Conservation (phyloP, 768 basidiomycete species). For the Boletus patriciae region DNA sequence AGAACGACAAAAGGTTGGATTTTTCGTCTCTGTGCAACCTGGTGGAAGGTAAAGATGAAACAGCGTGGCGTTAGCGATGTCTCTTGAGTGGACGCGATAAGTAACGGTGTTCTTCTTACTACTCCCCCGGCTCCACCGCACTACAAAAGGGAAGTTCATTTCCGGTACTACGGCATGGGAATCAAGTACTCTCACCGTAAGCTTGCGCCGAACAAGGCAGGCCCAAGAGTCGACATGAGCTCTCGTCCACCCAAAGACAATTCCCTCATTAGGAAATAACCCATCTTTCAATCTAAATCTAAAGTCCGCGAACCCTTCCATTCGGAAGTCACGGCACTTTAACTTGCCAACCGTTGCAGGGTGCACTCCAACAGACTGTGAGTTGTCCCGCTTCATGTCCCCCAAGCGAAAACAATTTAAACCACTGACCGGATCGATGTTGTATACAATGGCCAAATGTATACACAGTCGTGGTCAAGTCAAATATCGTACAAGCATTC, state of each 20-base stretch:
- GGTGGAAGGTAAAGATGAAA: neutral
- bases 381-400: neutral
- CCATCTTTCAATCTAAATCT: neutral
- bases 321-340: neutral
- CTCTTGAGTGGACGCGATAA: neutral
- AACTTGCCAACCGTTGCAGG: slow-evolving; percentile 9
- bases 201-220: too few relatives aligned
- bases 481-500: neutral
- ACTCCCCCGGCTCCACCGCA: slow-evolving; percentile 4
- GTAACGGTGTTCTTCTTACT: neutral
- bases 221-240: too few relatives aligned
- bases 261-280: neutral
- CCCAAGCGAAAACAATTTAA: too few relatives aligned
- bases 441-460: too few relatives aligned
- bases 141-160: neutral
- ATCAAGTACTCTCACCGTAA: neutral
- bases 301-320: neutral
- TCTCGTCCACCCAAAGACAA: neutral
- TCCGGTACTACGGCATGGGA: neutral
- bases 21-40: neutral
- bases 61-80: neutral
- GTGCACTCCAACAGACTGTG: neutral
- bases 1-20: neutral
- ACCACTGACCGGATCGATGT: too few relatives aligned
- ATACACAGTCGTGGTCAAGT: neutral